A percentile compares a stretch with the other conserved stretches of the same genome.
These are phyloP conservation scores for Neonectria coccinea DNA, from an alignment of 2,329 filamentous ascomycete genomes.

Conservation along the genomic window DNA sequence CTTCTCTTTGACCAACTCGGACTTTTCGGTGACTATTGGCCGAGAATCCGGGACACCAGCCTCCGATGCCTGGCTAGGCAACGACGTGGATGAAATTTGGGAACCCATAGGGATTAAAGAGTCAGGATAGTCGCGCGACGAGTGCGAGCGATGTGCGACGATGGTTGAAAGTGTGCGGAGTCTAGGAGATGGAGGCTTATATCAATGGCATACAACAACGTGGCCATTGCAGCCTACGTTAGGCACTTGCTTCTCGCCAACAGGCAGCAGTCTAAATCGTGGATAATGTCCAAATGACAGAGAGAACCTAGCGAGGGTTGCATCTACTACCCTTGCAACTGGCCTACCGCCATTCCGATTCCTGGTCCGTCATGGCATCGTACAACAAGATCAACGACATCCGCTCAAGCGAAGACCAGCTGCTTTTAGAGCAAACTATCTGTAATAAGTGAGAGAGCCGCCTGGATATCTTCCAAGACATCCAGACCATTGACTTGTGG, in stretches of 20 bases:
- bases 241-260: constrained; percentile 58
- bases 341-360: constrained; percentile 48
- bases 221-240: constrained; percentile 52
- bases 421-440: constrained; percentile 44
- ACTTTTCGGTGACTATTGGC: too few relatives aligned
- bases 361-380: constrained; percentile 49
- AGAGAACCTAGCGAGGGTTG: constrained; percentile 33
- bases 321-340: constrained; percentile 54
- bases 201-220: constrained; percentile 53
- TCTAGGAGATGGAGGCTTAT: background rate
- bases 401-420: constrained; percentile 37
- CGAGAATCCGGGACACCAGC: too few relatives aligned
- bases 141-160: too few relatives aligned
- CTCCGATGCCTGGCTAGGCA: too few relatives aligned
- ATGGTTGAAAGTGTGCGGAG: too few relatives aligned
- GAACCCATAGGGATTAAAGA: too few relatives aligned
- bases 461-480: background rate
- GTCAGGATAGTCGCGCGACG: too few relatives aligned
- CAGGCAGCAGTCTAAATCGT: constrained; percentile 37
- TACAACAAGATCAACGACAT: constrained; percentile 55
- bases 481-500: background rate
- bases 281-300: constrained; percentile 24
- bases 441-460: constrained; percentile 52
- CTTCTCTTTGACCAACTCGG: too few relatives aligned
- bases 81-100: too few relatives aligned